Percentiles rank a stretch among this genome's conserved stretches.
These are phyloP conservation scores for Periconia digitata DNA, from an alignment of 2,329 filamentous ascomycete species.

Conservation along the genomic window DNA sequence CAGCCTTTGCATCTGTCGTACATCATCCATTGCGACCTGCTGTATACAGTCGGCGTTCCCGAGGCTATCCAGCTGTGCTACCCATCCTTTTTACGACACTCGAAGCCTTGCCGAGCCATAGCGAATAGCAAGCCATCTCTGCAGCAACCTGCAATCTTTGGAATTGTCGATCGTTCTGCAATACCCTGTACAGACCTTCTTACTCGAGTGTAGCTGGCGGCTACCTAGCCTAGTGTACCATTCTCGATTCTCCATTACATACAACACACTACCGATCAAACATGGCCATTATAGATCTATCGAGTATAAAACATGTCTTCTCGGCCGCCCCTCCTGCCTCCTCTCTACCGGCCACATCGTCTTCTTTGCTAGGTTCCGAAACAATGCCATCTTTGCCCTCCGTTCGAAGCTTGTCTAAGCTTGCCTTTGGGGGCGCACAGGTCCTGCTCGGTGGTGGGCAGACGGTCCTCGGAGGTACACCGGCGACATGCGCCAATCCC, in stretches of 20 bases:
- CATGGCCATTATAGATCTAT: conserved; percentile 3
- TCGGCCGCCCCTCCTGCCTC: neutral
- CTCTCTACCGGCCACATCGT: conserved; percentile 20
- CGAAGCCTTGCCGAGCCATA: neutral
- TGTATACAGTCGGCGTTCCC: conserved; percentile 7
- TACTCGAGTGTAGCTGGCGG: conserved; percentile 4
- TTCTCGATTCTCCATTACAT: neutral
- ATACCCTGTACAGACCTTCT: conserved; percentile 5
- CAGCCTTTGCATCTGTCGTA: neutral
- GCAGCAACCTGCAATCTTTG: neutral
- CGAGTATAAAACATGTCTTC: neutral
- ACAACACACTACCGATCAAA: neutral
- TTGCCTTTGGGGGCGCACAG: conserved; percentile 39
- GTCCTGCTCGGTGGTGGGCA: conserved; percentile 33
- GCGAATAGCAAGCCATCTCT: neutral
- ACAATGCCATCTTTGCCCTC: conserved; percentile 38
- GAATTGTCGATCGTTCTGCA: neutral
- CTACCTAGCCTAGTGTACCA: neutral
- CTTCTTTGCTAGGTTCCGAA: conserved; percentile 4
- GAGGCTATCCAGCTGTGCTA: neutral
- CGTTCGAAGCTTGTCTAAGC: conserved; percentile 38
- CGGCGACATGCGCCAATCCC: conserved; percentile 38
- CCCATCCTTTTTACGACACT: neutral
- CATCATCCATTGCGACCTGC: conserved; percentile 3
- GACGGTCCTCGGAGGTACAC: conserved; percentile 26